Percentiles rank a stretch among this genome's conserved stretches.
These are phyloP conservation scores for Mycena galericulata DNA, from an alignment of 768 basidiomycete genomes.

Conservation along the genomic window DNA sequence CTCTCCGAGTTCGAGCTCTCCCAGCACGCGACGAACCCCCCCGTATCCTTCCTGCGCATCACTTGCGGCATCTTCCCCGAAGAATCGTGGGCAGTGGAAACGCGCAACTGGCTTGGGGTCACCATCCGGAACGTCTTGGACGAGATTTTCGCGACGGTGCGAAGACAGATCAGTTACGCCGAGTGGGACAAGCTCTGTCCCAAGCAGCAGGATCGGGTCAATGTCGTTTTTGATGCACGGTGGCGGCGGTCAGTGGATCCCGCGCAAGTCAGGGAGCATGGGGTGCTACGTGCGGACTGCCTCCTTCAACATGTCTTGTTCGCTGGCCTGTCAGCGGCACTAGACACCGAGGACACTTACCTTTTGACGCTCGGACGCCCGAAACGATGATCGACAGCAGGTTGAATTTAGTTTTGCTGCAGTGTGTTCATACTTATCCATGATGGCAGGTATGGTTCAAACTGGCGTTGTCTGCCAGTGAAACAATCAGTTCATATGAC, in stretches of 20 bases:
- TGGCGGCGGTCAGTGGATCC: conserved; percentile 55
- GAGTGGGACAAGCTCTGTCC: conserved; percentile 59
- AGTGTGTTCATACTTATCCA: not conserved
- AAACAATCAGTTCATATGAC: not conserved
- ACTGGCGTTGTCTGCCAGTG: not conserved
- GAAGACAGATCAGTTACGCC: conserved; percentile 48
- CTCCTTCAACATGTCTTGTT: conserved; percentile 62
- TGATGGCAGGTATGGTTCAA: not conserved
- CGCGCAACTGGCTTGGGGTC: conserved; percentile 57
- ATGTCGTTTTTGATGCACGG: conserved; percentile 56
- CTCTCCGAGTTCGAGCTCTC: conserved; percentile 49
- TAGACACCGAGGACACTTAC: conserved; percentile 52
- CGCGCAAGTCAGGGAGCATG: conserved; percentile 48
- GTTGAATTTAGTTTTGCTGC: conserved; percentile 10
- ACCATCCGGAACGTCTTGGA: conserved; percentile 65
- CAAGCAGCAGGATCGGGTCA: conserved; percentile 58
- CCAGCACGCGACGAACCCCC: conserved; percentile 57
- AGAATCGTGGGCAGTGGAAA: conserved; percentile 54
- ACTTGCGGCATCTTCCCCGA: conserved; percentile 60
- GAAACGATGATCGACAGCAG: conserved; percentile 28
- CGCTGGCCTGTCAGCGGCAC: conserved; percentile 61
- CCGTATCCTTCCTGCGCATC: conserved; percentile 51
- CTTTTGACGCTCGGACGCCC: conserved; percentile 60
- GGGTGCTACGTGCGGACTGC: conserved; percentile 63
- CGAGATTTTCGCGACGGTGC: conserved; percentile 56